A percentile compares a stretch with the other conserved stretches of the same genome.
Evolutionary conservation across 192 early-diverging fungal genomes (phyloP).

Genomic region (Thamnidium elegans): DNA sequence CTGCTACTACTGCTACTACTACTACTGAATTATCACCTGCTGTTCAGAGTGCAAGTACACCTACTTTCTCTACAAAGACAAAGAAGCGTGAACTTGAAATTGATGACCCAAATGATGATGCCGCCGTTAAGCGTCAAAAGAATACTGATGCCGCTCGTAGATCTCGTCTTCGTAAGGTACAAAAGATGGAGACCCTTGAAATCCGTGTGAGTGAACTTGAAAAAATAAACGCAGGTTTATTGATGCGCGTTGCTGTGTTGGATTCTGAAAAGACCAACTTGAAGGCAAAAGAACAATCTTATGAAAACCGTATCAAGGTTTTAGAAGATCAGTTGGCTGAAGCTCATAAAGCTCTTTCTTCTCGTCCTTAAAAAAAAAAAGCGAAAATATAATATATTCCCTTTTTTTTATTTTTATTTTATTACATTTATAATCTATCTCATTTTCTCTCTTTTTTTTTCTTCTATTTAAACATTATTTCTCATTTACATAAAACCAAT

Average conservation of each 20-base stretch:
- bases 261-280: slow-evolving; percentile 51
- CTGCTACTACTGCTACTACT: not conserved
- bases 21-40: not conserved
- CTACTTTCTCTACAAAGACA: slow-evolving; percentile 12
- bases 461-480: too few relatives aligned
- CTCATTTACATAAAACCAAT: too few relatives aligned
- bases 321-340: slow-evolving; percentile 51
- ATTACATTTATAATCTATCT: too few relatives aligned
- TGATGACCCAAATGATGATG: slow-evolving; percentile 43
- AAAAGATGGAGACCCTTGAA: slow-evolving; percentile 81
- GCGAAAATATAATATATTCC: too few relatives aligned
- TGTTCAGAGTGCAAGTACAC: slow-evolving; percentile 2
- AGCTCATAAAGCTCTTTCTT: slow-evolving; percentile 46
- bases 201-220: slow-evolving; percentile 77
- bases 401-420: not conserved
- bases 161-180: slow-evolving; percentile 82
- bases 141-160: slow-evolving; percentile 96
- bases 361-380: slow-evolving; percentile 14
- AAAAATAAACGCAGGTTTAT: slow-evolving; percentile 61
- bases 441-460: too few relatives aligned
- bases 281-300: slow-evolving; percentile 41
- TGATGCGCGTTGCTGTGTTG: slow-evolving; percentile 44
- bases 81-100: slow-evolving; percentile 16
- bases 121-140: slow-evolving; percentile 58
- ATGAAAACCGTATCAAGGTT: slow-evolving; percentile 45